These are phyloP conservation scores for Yamadazyma sp. DNA, from an alignment of 805 yeast genomes.

Conservation along the genomic window DNA sequence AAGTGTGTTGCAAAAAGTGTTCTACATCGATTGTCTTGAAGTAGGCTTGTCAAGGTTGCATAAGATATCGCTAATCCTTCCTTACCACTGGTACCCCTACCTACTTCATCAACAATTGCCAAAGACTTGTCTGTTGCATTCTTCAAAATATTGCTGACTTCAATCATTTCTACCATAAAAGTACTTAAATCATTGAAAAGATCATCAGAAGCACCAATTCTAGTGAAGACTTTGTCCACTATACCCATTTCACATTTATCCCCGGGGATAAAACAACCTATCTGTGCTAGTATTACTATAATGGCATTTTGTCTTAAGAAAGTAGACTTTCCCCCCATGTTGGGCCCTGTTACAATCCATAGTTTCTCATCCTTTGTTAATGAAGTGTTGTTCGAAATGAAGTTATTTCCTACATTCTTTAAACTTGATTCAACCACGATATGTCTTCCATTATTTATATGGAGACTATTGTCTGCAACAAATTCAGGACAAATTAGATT, in stretches of 20 bases:
- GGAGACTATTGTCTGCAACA: constrained; percentile 41
- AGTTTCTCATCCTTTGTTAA: constrained; percentile 13
- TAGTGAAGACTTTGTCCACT: constrained; percentile 73
- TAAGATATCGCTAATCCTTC: constrained; percentile 87
- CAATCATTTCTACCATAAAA: constrained; percentile 78
- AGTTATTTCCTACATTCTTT: constrained; percentile 43
- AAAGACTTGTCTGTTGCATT: constrained; percentile 56
- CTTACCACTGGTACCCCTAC: constrained; percentile 80
- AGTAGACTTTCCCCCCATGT: constrained; percentile 87
- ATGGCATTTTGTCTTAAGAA: constrained; percentile 74
- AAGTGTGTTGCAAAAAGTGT: constrained; percentile 91
- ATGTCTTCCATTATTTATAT: constrained; percentile 71
- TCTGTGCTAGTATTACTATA: constrained; percentile 59
- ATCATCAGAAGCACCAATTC: constrained; percentile 87
- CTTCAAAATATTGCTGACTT: constrained; percentile 58
- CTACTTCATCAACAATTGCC: constrained; percentile 72
- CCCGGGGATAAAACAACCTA: constrained; percentile 72
- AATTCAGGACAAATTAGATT: constrained; percentile 65
- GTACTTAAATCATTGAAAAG: constrained; percentile 75
- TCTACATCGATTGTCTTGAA: constrained; percentile 56
- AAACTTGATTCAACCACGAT: constrained; percentile 80
- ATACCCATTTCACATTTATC: constrained; percentile 55
- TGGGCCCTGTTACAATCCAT: constrained; percentile 80
- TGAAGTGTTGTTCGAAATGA: constrained; percentile 40
- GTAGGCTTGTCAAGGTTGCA: constrained; percentile 62